Evolutionary conservation across 768 basidiomycete genomes (phyloP).

Genomic region (Tulasnella sp.): DNA sequence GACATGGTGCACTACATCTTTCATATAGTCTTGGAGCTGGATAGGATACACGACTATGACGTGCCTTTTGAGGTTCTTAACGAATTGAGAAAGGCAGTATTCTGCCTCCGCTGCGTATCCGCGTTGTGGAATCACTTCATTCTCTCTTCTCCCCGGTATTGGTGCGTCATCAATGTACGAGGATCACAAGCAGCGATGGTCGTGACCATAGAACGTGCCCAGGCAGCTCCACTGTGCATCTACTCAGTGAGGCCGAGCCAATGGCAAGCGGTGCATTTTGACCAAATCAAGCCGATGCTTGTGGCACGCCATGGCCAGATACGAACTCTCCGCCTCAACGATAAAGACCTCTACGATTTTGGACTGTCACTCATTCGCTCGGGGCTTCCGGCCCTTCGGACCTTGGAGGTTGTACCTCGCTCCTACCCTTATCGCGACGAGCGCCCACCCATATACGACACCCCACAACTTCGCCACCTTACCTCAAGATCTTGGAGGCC

Average conservation of each 20-base stretch:
- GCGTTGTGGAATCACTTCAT: neutral
- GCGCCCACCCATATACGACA: neutral
- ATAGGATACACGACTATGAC: neutral
- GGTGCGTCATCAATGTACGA: neutral
- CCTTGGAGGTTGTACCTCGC: neutral
- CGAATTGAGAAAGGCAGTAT: neutral
- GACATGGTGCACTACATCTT: neutral
- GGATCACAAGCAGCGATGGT: neutral
- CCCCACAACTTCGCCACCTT: neutral
- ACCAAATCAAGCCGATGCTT: neutral
- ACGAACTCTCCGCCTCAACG: neutral
- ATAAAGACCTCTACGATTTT: neutral
- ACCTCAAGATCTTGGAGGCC: neutral
- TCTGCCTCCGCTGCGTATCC: neutral
- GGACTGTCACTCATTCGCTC: neutral
- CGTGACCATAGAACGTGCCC: neutral
- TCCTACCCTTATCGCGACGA: neutral
- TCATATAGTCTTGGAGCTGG: neutral
- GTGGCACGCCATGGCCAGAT: neutral
- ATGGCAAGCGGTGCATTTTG: neutral
- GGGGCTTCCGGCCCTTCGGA: neutral
- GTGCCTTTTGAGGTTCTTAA: neutral
- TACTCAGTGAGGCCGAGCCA: neutral
- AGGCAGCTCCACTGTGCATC: neutral
- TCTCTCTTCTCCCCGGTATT: neutral